Conservation (phyloP, 768 basidiomycete species). For the Panus rudis region DNA sequence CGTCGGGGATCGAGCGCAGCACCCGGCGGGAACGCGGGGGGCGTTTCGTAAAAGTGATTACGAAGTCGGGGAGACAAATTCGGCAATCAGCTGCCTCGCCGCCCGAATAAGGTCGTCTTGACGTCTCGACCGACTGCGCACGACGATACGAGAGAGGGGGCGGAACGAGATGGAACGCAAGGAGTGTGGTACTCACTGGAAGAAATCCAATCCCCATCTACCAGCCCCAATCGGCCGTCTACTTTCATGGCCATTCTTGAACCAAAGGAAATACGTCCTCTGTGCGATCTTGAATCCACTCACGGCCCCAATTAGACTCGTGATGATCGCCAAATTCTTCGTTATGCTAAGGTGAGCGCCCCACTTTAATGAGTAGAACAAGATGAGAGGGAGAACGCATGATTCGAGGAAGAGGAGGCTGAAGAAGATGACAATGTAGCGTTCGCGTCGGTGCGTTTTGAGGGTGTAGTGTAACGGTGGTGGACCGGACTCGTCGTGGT, state of each 20-base stretch:
- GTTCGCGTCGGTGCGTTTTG: conserved; percentile 14
- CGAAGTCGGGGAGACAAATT: too few relatives aligned
- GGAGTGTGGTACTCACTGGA: conserved; percentile 23
- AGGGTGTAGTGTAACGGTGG: conserved; percentile 24
- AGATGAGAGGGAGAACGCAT: conserved; percentile 24
- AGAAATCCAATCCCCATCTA: conserved; percentile 22
- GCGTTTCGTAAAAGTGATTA: too few relatives aligned
- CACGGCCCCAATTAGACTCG: conserved; percentile 23
- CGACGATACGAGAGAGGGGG: not conserved
- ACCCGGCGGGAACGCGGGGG: too few relatives aligned
- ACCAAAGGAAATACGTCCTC: conserved; percentile 20
- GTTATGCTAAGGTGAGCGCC: conserved; percentile 23
- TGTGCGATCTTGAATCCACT: conserved; percentile 23
- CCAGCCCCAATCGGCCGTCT: conserved; percentile 23
- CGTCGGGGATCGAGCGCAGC: too few relatives aligned
- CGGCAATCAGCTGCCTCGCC: too few relatives aligned
- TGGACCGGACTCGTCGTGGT: conserved; percentile 5
- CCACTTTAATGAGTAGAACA: conserved; percentile 24
- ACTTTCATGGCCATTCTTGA: conserved; percentile 16
- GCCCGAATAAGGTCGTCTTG: too few relatives aligned
- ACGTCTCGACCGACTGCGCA: too few relatives aligned
- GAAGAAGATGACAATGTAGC: conserved; percentile 21
- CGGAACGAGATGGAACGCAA: not conserved
- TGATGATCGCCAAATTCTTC: conserved; percentile 27
- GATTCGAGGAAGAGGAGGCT: conserved; percentile 23